Evolutionary conservation across 352 stramenopile genomes (phyloP).

Genomic region (Globisporangium echinulatum): DNA sequence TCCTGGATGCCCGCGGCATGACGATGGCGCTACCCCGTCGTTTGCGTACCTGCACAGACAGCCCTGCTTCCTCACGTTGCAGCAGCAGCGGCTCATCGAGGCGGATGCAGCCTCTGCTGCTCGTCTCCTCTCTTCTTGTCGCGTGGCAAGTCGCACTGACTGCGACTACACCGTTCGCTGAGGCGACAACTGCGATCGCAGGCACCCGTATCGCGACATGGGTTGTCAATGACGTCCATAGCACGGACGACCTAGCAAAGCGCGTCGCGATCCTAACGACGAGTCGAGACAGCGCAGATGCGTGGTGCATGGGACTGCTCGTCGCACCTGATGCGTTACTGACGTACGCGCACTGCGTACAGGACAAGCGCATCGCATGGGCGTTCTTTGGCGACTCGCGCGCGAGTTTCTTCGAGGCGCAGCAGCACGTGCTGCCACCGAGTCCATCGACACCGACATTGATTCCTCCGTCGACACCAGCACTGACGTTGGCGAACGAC

Average conservation of each 20-base stretch:
- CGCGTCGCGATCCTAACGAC: conserved; percentile 22
- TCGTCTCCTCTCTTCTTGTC: not conserved
- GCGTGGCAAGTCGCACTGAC: not conserved
- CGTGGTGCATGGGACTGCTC: conserved; percentile 30
- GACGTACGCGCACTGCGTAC: conserved; percentile 23
- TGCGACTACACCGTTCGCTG: not conserved
- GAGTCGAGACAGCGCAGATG: not conserved
- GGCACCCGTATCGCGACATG: conserved; percentile 5
- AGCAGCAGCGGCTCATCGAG: too few species aligned
- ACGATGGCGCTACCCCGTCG: too few species aligned
- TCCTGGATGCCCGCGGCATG: too few species aligned
- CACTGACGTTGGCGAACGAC: not conserved
- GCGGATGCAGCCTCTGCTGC: too few species aligned
- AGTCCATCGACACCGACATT: not conserved
- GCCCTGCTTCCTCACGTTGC: too few species aligned
- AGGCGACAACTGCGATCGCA: not conserved
- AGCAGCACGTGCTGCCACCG: not conserved
- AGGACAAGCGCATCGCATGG: conserved; percentile 11
- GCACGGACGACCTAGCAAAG: not conserved
- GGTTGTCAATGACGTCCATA: not conserved
- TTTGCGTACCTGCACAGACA: too few species aligned
- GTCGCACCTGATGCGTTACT: conserved; percentile 23
- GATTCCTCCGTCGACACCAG: not conserved
- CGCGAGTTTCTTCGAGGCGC: conserved; percentile 6
- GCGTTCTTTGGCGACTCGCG: conserved; percentile 21